A percentile compares a stretch with the other conserved stretches of the same genome.
Conservation (phyloP, 2,329 filamentous ascomycete genomes). For the Exophiala spinifera region DNA sequence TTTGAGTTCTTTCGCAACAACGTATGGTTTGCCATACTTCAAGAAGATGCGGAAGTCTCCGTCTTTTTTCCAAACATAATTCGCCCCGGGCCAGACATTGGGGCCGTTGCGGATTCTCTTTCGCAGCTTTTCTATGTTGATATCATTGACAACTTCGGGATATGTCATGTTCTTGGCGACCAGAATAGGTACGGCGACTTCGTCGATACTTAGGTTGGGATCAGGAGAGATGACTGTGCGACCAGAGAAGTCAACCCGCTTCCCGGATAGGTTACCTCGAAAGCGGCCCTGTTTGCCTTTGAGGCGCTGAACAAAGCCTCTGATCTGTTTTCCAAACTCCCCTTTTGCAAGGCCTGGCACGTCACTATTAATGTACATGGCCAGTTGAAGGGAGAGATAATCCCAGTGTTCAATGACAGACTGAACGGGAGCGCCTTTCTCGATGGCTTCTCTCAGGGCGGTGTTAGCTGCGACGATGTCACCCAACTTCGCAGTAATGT, state of each 20-base stretch:
- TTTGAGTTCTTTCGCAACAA: slow-evolving; percentile 69
- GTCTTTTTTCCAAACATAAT: slow-evolving; percentile 71
- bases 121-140: slow-evolving; percentile 80
- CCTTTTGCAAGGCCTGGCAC: slow-evolving; percentile 87
- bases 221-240: slow-evolving; percentile 97
- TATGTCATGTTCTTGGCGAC: slow-evolving; percentile 98
- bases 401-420: slow-evolving; percentile 99
- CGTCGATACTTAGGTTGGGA: slow-evolving; percentile 86
- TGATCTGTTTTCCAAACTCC: slow-evolving; percentile 80
- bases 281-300: slow-evolving; percentile 98
- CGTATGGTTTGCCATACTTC: slow-evolving; percentile 68
- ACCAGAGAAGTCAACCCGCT: slow-evolving; percentile 97
- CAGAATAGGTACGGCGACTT: slow-evolving; percentile 85
- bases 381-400: slow-evolving; percentile 89
- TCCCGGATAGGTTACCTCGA: slow-evolving; percentile 92
- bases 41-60: slow-evolving; percentile 70
- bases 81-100: slow-evolving; percentile 81
- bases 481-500: slow-evolving; percentile 92
- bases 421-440: slow-evolving; percentile 77
- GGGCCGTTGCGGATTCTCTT: slow-evolving; percentile 72
- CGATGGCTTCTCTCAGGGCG: slow-evolving; percentile 76
- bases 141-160: slow-evolving; percentile 78
- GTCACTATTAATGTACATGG: slow-evolving; percentile 97
- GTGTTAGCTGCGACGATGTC: slow-evolving; percentile 93
- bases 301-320: slow-evolving; percentile 89